phyloP scores from a whole-genome alignment of 2,329 filamentous ascomycete species.

The Fusarium brevicatenulatum region DNA sequence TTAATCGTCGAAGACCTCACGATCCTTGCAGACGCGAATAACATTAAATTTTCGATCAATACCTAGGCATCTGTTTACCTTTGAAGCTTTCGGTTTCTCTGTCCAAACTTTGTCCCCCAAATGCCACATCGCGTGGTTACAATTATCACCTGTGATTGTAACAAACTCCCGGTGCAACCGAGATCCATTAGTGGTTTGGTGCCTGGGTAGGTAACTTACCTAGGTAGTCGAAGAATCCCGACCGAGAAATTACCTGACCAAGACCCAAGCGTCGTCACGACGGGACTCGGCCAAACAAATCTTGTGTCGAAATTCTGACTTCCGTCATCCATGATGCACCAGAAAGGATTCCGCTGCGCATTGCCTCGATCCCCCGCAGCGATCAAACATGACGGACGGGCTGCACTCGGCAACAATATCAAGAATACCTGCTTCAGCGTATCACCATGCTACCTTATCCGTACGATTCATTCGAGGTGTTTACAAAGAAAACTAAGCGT shows the following conservation, averaged over 20 bases:
- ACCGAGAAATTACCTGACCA: not conserved
- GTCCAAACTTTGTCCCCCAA: not conserved
- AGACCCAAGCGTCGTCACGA: slow-evolving; percentile 7
- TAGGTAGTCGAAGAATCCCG: slow-evolving; percentile 6
- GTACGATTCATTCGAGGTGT: not conserved
- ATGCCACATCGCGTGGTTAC: not conserved
- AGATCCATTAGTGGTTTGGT: not conserved
- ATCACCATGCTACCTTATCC: not conserved
- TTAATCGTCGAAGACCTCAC: slow-evolving; percentile 3
- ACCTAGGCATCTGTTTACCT: not conserved
- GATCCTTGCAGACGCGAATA: not conserved
- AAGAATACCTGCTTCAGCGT: slow-evolving; percentile 5
- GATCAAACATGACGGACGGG: slow-evolving; percentile 2
- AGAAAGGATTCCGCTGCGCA: slow-evolving; percentile 9
- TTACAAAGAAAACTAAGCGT: not conserved
- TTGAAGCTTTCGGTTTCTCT: not conserved
- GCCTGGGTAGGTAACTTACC: not conserved
- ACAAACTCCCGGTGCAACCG: slow-evolving; percentile 19
- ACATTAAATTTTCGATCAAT: not conserved
- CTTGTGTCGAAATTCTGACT: not conserved
- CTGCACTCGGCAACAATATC: slow-evolving; percentile 12
- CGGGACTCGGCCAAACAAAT: slow-evolving; percentile 19
- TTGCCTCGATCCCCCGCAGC: slow-evolving; percentile 4
- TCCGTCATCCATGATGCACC: slow-evolving; percentile 13
- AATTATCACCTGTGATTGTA: not conserved